These are phyloP conservation scores for Starmera amethionina DNA, from an alignment of 805 yeast genomes.

Conservation along the genomic window DNA sequence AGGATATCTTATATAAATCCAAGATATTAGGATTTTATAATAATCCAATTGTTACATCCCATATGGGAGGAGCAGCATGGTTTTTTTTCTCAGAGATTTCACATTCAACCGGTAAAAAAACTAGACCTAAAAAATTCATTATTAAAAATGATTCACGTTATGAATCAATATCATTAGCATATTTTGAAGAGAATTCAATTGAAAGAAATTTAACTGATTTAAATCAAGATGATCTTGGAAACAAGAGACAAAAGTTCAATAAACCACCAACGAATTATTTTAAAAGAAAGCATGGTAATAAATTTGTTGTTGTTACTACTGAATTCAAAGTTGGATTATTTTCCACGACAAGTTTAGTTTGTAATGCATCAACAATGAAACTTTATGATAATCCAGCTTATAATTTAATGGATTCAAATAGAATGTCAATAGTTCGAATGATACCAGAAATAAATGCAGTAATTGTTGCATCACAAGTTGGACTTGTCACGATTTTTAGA, in stretches of 20 bases:
- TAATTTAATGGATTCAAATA: constrained; percentile 9
- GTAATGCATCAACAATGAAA: constrained; percentile 35
- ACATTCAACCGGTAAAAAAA: constrained; percentile 7
- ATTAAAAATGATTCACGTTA: constrained; percentile 15
- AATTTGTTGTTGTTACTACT: constrained; percentile 35
- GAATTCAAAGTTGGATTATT: constrained; percentile 34
- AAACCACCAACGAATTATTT: constrained; percentile 9
- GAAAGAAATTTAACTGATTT: constrained; percentile 8
- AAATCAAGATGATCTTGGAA: too few relatives aligned
- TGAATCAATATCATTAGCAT: constrained; percentile 8
- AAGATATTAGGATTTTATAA: constrained; percentile 25
- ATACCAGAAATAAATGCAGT: constrained; percentile 32
- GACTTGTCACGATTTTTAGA: constrained; percentile 31
- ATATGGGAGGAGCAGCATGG: constrained; percentile 27
- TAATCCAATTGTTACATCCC: constrained; percentile 31
- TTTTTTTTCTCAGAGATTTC: constrained; percentile 20
- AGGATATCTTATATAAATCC: constrained; percentile 31
- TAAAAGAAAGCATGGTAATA: constrained; percentile 19
- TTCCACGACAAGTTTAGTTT: constrained; percentile 33
- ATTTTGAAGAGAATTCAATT: constrained; percentile 2
- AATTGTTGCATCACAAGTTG: constrained; percentile 33
- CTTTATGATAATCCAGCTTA: constrained; percentile 25
- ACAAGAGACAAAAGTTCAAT: too few relatives aligned
- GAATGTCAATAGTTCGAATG: constrained; percentile 21
- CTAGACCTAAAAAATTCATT: not conserved